Evolutionary conservation across 805 yeast genomes (phyloP).

Genomic region (Metschnikowia henanensis): DNA sequence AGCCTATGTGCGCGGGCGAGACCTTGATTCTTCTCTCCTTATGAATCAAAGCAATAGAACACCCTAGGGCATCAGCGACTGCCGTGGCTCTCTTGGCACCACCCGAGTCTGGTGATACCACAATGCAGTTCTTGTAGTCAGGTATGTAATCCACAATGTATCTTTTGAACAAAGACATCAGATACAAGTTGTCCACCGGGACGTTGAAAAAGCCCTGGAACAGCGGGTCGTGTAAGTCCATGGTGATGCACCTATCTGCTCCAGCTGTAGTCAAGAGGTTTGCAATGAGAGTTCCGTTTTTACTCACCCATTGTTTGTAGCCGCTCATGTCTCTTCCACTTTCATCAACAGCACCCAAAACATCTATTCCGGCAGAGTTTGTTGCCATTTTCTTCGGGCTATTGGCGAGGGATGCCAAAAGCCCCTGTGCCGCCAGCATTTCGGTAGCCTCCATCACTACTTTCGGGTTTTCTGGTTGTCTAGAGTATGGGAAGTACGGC

Average conservation of each 20-base stretch:
- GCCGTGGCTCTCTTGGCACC: conserved; percentile 98
- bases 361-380: conserved; percentile 33
- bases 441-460: conserved; percentile 19
- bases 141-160: conserved; percentile 79
- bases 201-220: conserved; percentile 97
- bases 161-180: conserved; percentile 83
- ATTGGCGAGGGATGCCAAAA: conserved; percentile 10
- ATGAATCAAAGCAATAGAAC: conserved; percentile 92
- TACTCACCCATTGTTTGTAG: conserved; percentile 94
- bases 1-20: conserved; percentile 22
- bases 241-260: conserved; percentile 93
- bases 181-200: conserved; percentile 92
- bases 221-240: conserved; percentile 98
- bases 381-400: conserved; percentile 30
- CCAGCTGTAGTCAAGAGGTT: conserved; percentile 88
- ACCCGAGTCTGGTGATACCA: conserved; percentile 98
- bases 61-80: conserved; percentile 84
- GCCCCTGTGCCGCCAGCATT: conserved; percentile 12
- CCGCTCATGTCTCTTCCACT: conserved; percentile 55
- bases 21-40: conserved; percentile 74
- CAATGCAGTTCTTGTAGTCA: conserved; percentile 77
- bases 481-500: conserved; percentile 92
- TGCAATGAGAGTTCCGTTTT: conserved; percentile 90
- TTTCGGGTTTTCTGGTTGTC: conserved; percentile 90
- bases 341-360: conserved; percentile 33